Base-by-base conservation (phyloP, 805 yeast species). In the Kluyveromyces aestuarii region DNA sequence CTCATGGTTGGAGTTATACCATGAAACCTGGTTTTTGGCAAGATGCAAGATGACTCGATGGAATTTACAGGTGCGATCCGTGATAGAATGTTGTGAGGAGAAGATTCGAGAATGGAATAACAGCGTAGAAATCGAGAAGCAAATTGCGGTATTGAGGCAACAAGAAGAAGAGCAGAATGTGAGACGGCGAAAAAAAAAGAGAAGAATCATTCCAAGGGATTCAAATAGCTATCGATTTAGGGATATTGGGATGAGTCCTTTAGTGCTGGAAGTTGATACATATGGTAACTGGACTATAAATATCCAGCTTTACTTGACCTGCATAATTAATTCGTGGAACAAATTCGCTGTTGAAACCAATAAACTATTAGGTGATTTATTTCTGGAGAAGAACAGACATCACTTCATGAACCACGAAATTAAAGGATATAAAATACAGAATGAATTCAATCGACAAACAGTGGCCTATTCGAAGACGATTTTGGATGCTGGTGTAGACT, bases 331-430 rank as follows among this genome's bases (percentile, higher is more conserved):
- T 44, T 27, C 51, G 18, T 49, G 54, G 44, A 64, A 64, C 48
- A 56, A 56, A 43, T 64, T 63, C 45, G 49, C 59, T 3, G 27
- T 33, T 13, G 62, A 60, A n/a, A 55, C 63, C 3, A 55, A 50
- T 27, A 37, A 27, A 10, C 50, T 58, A 13, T 47, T 64, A 18
- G 66, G 63, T 47, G 25, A 41, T 14, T 41, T 60, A 30, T 60
- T 52, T 44, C 55, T 63, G 7, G 33, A 41, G 25, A 35, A 36
- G 19, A 11, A 43, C 16, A 45, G 49, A 18, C 40, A 37, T 27
- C 36, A 44, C 41, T 21, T 44, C 35, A 21, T 40, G 43, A 21
- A 18, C 14, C 30, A 40, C 18, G 25, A 21, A 14, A n/a, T 19
- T 13, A 17, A 19, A 25, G 30, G 43, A 19, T 40, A 17, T 11